Evolutionary conservation across 345 rosid species (phyloP), one percentile per base, ranked within the genome.

Genomic region (Eucalyptus shirleyi): DNA sequence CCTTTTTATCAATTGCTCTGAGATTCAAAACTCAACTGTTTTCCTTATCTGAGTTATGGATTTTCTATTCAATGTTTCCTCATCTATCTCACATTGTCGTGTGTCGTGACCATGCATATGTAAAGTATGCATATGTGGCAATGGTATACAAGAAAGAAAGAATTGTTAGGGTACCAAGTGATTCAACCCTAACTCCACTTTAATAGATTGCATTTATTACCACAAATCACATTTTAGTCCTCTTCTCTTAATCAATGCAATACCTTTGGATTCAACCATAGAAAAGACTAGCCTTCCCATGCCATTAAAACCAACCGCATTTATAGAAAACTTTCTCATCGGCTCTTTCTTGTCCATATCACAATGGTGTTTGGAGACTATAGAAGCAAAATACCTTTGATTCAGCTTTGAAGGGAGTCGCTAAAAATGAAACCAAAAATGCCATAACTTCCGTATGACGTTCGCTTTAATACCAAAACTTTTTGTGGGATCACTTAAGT

Each of bases 371-470:
- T 51, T 51, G 4, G 56, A 51, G 56, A 51, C 3, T 51, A 19
- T 0, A 51, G 9, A 51, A 53, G 56, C 56, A 53, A 53, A 53
- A 53, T 53, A 53, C 9, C 56, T 53, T 19, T 3, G 24, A 19
- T 53, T 19, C 10, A 19, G 2, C 9, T 53, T 53, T 1, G 0
- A 53, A 53, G 24, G 56, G 56, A 53, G 24, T 53, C 10, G 1
- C 4, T 6, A 51, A 51, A 18, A 18, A 51, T 7, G 23, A 51
- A 4, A 51, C 9, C 18, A 53, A 53, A 53, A 19, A 53, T 7
- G 2, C 0, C 24, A 53, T 53, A 7, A 53, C 5, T 19, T 19
- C 0, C 0, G 1, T 7, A 53, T 0, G 2, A 53, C 9, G 1
- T 53, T 53, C 0, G 4, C 24, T 19, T 53, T 19, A 53, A 53